Percentiles rank a stretch among this genome's conserved stretches.
Evolutionary conservation across 1,139 yeast species (phyloP).

Genomic region (Saccharomycopsis hybrid): DNA sequence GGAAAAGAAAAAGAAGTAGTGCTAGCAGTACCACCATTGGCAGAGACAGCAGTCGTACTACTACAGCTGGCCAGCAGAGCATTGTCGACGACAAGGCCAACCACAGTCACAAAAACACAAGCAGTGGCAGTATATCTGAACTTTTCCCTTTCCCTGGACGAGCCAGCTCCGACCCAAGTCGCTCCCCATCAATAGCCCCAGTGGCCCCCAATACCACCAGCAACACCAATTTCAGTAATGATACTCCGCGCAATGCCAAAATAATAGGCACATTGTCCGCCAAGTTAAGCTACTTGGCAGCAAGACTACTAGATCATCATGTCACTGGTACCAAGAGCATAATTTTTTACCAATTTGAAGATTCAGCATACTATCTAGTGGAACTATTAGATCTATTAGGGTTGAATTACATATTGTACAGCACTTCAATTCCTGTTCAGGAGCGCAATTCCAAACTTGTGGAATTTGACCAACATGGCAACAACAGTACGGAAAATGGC

Average conservation of each 20-base stretch:
- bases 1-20: neutral
- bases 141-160: no score
- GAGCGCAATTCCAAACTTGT: conserved; percentile 49
- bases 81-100: neutral
- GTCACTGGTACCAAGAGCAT: conserved; percentile 43
- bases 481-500: conserved; percentile 10
- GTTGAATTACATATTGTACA: conserved; percentile 53
- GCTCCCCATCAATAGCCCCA: neutral
- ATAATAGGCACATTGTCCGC: conserved; percentile 55
- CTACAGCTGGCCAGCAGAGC: neutral
- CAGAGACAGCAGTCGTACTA: neutral
- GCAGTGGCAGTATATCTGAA: neutral
- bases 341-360: conserved; percentile 66
- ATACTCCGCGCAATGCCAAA: conserved; percentile 31
- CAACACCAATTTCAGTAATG: neutral
- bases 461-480: conserved; percentile 39
- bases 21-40: neutral
- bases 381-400: conserved; percentile 60
- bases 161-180: no score
- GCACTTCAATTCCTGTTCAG: conserved; percentile 46
- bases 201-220: neutral
- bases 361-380: conserved; percentile 59
- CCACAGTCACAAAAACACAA: conserved; percentile 4
- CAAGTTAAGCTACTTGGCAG: conserved; percentile 52
- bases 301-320: conserved; percentile 48